Conservation (phyloP, 305 asterid species). For the Nicotiana rustica region DNA sequence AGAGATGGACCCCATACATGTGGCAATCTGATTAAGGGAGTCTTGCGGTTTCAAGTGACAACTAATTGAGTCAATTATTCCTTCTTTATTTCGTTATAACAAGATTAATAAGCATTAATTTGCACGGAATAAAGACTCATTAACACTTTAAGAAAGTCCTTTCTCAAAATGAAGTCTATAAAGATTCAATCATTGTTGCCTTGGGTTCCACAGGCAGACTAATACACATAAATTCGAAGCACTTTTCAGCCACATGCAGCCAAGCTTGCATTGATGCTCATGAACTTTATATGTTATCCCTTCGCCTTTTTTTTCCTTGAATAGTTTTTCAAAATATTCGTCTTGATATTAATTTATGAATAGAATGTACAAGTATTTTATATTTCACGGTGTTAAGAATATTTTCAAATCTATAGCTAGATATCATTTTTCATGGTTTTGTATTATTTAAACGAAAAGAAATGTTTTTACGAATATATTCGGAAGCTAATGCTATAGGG, state of each 20-base stretch:
- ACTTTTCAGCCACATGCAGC: conserved; percentile 12
- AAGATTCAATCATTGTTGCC: conserved; percentile 9
- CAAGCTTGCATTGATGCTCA: conserved; percentile 6
- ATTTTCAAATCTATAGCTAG: background rate
- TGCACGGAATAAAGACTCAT: background rate
- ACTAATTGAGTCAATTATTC: conserved; percentile 7
- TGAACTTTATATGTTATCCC: background rate
- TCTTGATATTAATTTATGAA: background rate
- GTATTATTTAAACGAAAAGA: background rate
- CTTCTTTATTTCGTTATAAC: background rate
- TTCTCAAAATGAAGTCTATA: background rate
- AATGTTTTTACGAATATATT: background rate
- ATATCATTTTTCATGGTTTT: background rate
- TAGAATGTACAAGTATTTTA: background rate
- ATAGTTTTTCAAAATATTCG: background rate
- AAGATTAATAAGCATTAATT: conserved; percentile 5
- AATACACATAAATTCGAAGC: background rate
- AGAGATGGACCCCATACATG: conserved; percentile 3
- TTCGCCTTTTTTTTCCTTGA: background rate
- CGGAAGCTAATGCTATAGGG: background rate
- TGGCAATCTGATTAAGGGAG: background rate
- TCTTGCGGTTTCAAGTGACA: background rate
- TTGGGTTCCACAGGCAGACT: background rate
- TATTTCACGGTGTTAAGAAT: background rate
- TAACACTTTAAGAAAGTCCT: background rate